phyloP scores from a whole-genome alignment of 371 early-diverging fungal species.

The Mucor sp. region DNA sequence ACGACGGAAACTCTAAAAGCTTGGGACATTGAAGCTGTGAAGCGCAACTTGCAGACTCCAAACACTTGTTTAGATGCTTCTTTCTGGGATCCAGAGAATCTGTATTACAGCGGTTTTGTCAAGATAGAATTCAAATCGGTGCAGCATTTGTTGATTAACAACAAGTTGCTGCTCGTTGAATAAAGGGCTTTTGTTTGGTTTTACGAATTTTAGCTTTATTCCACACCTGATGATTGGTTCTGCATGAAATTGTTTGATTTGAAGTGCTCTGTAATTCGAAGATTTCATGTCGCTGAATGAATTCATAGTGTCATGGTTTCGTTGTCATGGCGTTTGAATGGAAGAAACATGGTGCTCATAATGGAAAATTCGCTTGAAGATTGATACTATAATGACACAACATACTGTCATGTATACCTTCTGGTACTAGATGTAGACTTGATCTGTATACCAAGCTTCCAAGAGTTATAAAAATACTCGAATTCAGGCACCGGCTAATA shows the following conservation, averaged over 20 bases:
- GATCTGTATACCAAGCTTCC: too few relatives aligned
- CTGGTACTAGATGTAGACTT: too few relatives aligned
- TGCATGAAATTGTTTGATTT: background rate
- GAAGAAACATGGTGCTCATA: background rate
- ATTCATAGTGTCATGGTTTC: background rate
- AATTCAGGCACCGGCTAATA: slow-evolving; percentile 4
- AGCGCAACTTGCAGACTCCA: background rate
- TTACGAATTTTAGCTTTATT: background rate
- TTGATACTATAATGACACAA: too few relatives aligned
- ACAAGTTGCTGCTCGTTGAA: background rate
- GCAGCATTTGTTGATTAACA: slow-evolving; percentile 15
- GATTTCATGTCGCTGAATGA: background rate
- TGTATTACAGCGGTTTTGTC: slow-evolving; percentile 25
- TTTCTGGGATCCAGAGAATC: slow-evolving; percentile 17
- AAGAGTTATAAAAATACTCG: background rate
- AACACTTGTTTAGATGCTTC: background rate
- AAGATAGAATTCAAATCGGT: slow-evolving; percentile 10
- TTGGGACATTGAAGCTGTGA: slow-evolving; percentile 23
- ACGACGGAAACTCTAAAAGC: slow-evolving; percentile 17
- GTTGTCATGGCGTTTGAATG: background rate
- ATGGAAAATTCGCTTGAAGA: too few relatives aligned
- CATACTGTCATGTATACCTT: too few relatives aligned
- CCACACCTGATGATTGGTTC: background rate
- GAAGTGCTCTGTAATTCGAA: background rate
- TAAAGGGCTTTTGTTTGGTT: too few relatives aligned